phyloP scores from a whole-genome alignment of 148 eudicot genomes.

The Camellia granthamiana region DNA sequence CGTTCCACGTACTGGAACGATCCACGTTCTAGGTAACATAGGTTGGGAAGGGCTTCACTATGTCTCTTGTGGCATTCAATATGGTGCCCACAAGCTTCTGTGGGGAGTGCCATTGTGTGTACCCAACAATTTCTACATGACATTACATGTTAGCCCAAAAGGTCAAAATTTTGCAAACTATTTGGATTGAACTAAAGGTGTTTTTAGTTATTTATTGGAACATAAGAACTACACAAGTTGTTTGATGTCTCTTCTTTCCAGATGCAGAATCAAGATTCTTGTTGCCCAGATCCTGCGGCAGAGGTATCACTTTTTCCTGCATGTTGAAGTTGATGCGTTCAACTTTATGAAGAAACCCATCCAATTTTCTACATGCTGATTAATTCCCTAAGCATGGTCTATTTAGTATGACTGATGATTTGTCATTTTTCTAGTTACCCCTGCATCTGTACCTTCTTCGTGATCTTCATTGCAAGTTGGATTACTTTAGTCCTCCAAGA shows the following conservation, averaged over 20 bases:
- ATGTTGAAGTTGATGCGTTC: slow-evolving; percentile 1
- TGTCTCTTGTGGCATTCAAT: too few species aligned
- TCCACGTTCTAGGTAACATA: too few species aligned
- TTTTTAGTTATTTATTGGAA: neutral
- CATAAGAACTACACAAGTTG: neutral
- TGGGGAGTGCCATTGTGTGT: too few species aligned
- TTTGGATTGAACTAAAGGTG: neutral
- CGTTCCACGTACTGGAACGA: too few species aligned
- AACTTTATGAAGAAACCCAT: neutral
- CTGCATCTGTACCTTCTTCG: slow-evolving; percentile 54
- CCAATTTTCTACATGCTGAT: neutral
- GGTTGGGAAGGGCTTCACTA: too few species aligned
- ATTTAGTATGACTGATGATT: neutral
- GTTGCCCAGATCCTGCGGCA: slow-evolving; percentile 52
- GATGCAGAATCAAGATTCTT: slow-evolving; percentile 42
- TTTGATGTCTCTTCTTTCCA: slow-evolving; percentile 19
- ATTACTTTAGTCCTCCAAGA: slow-evolving; percentile 31
- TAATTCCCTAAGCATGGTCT: slow-evolving; percentile 9
- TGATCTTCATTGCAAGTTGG: slow-evolving; percentile 52
- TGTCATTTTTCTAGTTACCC: slow-evolving; percentile 39
- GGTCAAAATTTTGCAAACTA: neutral
- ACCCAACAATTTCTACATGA: neutral
- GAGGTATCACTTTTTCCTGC: slow-evolving; percentile 33
- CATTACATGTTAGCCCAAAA: neutral
- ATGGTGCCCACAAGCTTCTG: too few species aligned